phyloP scores from a whole-genome alignment of 768 basidiomycete species.

The Astraeus odoratus region DNA sequence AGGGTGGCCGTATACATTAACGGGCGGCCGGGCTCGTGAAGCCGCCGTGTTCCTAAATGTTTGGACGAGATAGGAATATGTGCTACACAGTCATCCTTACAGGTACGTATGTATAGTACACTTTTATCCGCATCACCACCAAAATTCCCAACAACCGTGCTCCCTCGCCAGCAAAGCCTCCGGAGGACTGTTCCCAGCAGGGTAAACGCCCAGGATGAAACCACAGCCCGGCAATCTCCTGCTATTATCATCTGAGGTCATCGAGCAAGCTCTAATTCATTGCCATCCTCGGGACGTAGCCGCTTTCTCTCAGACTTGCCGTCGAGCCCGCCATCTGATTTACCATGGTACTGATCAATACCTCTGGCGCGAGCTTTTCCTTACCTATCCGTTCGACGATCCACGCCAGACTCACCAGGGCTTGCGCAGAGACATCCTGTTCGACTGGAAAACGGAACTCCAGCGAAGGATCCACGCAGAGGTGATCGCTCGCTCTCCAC shows the following conservation, averaged over 20 bases:
- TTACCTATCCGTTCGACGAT: slow-evolving; percentile 54
- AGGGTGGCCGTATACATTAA: too few relatives aligned
- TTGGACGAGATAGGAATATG: too few relatives aligned
- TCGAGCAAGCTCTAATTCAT: slow-evolving; percentile 49
- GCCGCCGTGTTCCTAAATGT: background rate
- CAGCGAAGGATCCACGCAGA: slow-evolving; percentile 38
- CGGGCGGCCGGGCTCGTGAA: background rate
- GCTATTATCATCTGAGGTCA: slow-evolving; percentile 50
- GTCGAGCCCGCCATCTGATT: slow-evolving; percentile 40
- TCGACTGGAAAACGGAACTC: slow-evolving; percentile 33
- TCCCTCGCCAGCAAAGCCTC: background rate
- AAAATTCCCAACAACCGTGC: background rate
- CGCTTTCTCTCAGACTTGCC: slow-evolving; percentile 52
- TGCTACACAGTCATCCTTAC: too few relatives aligned
- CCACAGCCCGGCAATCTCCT: slow-evolving; percentile 16
- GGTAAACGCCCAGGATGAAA: slow-evolving; percentile 6
- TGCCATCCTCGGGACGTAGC: slow-evolving; percentile 54
- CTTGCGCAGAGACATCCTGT: slow-evolving; percentile 8
- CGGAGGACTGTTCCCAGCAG: too few relatives aligned
- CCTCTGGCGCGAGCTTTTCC: slow-evolving; percentile 66
- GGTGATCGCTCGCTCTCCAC: slow-evolving; percentile 15
- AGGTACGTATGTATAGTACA: too few relatives aligned
- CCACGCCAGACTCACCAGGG: slow-evolving; percentile 34
- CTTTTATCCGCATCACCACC: too few relatives aligned
- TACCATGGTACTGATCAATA: slow-evolving; percentile 46